Base-by-base conservation (phyloP, 2,329 filamentous ascomycete genomes). In the Leptographium lundbergii region DNA sequence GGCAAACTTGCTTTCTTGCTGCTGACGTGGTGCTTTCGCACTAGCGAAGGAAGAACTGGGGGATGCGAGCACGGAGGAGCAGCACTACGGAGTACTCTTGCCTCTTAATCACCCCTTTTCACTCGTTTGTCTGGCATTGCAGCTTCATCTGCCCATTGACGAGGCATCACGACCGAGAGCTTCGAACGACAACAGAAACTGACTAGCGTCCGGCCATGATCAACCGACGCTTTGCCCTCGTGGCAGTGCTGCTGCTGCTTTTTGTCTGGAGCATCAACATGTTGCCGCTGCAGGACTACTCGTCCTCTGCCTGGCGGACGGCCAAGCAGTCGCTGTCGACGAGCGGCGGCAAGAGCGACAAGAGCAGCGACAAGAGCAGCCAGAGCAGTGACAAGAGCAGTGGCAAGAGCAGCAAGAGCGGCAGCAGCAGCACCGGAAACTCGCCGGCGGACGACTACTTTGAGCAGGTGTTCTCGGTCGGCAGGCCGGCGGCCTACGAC, bases 381-480 rank as follows among this genome's bases (percentile, higher is more conserved):
- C n/a, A n/a, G n/a, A n/a, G n/a, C n/a, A n/a, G n/a, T n/a, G n/a
- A n/a, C n/a, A n/a, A n/a, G n/a, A n/a, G n/a, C n/a, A n/a, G n/a
- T 27, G 3, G 36, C 34, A 14, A 13, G 36, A 3, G 22, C 32
- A 32, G 22, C 47, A 24, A 34, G n/a, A 9, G 47, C 47, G 10
- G 19, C 47, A 7, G 19, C 9, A 14, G 13, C 22, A 6, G 19
- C 6, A 3, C 14, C 22, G 48, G 24, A 11, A 7, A 2, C 13
- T 2, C 48, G 14, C 54, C 54, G 1, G 42, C 54, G 13, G 57
- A 63, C 25, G 56, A 48, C 25, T 71, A 69, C 61, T 71, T 69
- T 56, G 67, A 69, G 11, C 69, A 71, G 61, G 66, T 66, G 22
- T 71, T 71, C 57, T 66, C 67, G 4, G 60, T 54, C 56, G 55